Evolutionary conservation across 306 rosid species (phyloP), one percentile per base, ranked within the genome.

Genomic region (Fragaria iinumae): DNA sequence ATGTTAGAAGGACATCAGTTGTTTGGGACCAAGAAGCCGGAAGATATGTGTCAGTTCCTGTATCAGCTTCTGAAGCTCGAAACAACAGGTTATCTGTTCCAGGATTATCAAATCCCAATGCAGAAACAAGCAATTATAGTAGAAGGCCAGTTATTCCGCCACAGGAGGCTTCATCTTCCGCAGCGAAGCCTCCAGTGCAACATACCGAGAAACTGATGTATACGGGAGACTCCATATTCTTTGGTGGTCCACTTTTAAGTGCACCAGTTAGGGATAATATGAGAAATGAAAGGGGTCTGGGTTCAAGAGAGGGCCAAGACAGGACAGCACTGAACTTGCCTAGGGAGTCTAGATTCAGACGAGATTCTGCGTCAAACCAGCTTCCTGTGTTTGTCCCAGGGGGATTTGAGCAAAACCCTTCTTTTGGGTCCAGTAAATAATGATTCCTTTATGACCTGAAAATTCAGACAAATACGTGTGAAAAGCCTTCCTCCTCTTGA

Each of bases 1-100:
- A 94, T n/a, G 89, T 90, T 71, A 88, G 86, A 78, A 90, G 96
- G 76, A 84, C 98, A 67, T 95, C 98, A 43, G 98, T 95, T 76
- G 97, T 92, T 67, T 95, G 97, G 98, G 98, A 95, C 83, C 98
- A 95, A 90, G 98, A 95, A 87, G 98, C 98, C 4, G 98, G 98
- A 73, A 84, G 98, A 80, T 95, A 92, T 73, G 88, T 95, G n/a
- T 92, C 98, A 1, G 91, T 92, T 82, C 96, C 97, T 69, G 82
- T 86, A 59, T 83, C 96, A 67, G 90, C 97, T 67, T 85, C 86
- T 27, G 98, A 95, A 77, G 87, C 92, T 81, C 90, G 91, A 74
- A 88, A 80, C 75, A 89, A 81, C 78, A 79, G 90, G 81, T 52
- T 88, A 43, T 85, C 93, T 23, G 20, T 80, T 39, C 94, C 77